A percentile compares a stretch with the other conserved stretches of the same genome.
These are phyloP conservation scores for Pulveroboletus sp. DNA, from an alignment of 768 basidiomycete species.

Conservation along the genomic window DNA sequence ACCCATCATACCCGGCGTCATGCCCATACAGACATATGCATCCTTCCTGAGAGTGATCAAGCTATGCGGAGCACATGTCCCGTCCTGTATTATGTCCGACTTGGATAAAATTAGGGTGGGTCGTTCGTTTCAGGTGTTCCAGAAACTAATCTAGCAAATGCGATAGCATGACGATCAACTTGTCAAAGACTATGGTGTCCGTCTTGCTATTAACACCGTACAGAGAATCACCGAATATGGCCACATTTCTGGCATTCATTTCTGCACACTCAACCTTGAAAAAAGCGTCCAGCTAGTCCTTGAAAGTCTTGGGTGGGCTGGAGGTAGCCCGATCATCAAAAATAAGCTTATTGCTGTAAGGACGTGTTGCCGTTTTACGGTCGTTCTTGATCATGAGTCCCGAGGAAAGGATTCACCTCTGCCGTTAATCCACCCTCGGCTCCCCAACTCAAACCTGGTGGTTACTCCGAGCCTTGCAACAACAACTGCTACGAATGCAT, in stretches of 20 bases:
- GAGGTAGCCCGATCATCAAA: slow-evolving; percentile 36
- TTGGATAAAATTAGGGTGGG: slow-evolving; percentile 75
- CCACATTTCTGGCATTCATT: slow-evolving; percentile 73
- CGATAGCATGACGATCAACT: slow-evolving; percentile 86
- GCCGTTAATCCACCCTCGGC: slow-evolving; percentile 27
- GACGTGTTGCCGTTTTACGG: slow-evolving; percentile 10
- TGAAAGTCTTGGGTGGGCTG: slow-evolving; percentile 74
- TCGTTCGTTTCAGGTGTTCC: not conserved
- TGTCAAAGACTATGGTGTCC: slow-evolving; percentile 93
- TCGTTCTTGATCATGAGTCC: not conserved
- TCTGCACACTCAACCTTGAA: slow-evolving; percentile 96
- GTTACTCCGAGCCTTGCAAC: slow-evolving; percentile 67
- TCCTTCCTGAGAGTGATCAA: slow-evolving; percentile 91
- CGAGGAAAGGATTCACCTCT: slow-evolving; percentile 39
- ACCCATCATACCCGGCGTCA: slow-evolving; percentile 92
- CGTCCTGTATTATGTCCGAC: slow-evolving; percentile 56
- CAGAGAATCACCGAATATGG: slow-evolving; percentile 50
- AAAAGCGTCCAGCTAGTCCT: slow-evolving; percentile 88
- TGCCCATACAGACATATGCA: slow-evolving; percentile 96
- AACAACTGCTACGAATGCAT: slow-evolving; percentile 52
- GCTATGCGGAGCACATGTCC: slow-evolving; percentile 79
- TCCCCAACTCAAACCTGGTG: slow-evolving; percentile 36
- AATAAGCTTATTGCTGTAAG: slow-evolving; percentile 69
- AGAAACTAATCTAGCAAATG: not conserved
- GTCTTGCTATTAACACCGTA: slow-evolving; percentile 80